Base-by-base conservation (phyloP, 73 alveolate genomes). In the Tetrahymena thermophila region DNA sequence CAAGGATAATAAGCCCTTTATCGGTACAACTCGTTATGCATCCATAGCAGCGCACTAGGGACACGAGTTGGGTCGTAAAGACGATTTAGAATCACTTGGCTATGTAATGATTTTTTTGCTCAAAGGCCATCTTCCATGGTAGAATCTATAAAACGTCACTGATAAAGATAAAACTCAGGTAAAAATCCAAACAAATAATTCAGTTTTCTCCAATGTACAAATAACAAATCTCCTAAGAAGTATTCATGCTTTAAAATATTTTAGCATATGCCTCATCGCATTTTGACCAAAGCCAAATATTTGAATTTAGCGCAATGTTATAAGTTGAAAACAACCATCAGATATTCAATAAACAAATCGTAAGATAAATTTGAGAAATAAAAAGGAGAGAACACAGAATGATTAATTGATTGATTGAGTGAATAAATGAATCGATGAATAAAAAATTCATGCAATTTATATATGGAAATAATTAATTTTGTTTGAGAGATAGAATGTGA, bases 11-110 rank as follows among this genome's bases (percentile, higher is more conserved):
- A 97, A 97, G 38, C 96, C 97, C 21, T 85, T 97, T 17, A 97
- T 98, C 15, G 99, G 99, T 11, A 97, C 99, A 19, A 98, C 98
- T 35, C 96, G 99, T 43, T 97, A 97, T 97, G 99, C 99, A 5
- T 94, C 97, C 56, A 42, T 97, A 31, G 96, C 94, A 56, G 97
- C 99, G 44, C 98, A 97, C 94, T 44, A 84, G 28, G 99, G 99
- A 34, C 57, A 94, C 11, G 89, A 71, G 37, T 71, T 71, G 37
- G 89, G 89, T 15, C 89, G 89, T 71, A 71, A 71, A 21, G 89
- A 71, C n/a, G 89, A 71, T 71, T 71, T 71, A 31, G 89, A 71
- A 71, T 71, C 89, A 9, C 89, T 71, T 71, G 89, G 40, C 13
- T 71, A 71, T 25, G 89, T 71, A 19, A 71, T 71, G 89, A 71